phyloP scores from a whole-genome alignment of 2,329 filamentous ascomycete species.

The Chlorencoelia australis region DNA sequence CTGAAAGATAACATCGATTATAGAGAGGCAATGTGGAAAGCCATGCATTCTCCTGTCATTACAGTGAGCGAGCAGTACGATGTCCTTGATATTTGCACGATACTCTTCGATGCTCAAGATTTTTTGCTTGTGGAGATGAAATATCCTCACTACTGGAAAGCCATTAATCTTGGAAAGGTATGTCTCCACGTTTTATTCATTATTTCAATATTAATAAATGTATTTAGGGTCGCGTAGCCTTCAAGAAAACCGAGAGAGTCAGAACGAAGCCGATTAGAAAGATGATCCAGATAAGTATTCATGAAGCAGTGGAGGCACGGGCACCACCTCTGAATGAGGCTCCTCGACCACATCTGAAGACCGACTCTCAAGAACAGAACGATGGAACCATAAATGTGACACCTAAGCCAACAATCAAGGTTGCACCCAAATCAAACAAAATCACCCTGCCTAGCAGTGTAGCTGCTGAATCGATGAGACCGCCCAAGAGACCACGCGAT shows the following conservation, averaged over 20 bases:
- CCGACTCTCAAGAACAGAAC: not conserved
- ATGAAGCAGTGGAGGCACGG: slow-evolving; percentile 2
- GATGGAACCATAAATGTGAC: not conserved
- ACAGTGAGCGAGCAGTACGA: slow-evolving; percentile 39
- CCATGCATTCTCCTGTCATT: slow-evolving; percentile 37
- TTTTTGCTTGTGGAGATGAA: slow-evolving; percentile 37
- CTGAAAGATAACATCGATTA: slow-evolving; percentile 36
- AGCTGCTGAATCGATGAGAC: slow-evolving; percentile 1
- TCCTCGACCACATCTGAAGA: not conserved
- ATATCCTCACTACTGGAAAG: slow-evolving; percentile 38
- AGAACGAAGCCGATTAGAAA: slow-evolving; percentile 14
- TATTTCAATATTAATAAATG: slow-evolving; percentile 5
- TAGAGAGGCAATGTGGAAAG: slow-evolving; percentile 38
- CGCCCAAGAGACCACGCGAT: no score
- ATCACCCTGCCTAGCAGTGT: slow-evolving; percentile 1
- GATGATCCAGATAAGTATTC: not conserved
- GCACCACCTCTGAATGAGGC: not conserved
- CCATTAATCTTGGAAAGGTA: slow-evolving; percentile 30
- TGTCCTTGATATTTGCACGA: slow-evolving; percentile 40
- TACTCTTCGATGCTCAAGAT: slow-evolving; percentile 40
- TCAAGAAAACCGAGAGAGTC: slow-evolving; percentile 22
- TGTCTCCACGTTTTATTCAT: slow-evolving; percentile 5
- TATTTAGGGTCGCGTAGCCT: slow-evolving; percentile 21
- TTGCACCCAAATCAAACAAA: not conserved
- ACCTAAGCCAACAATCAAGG: not conserved